Conservation (phyloP, 208 protist species). For the Tetramitus jugosus region DNA sequence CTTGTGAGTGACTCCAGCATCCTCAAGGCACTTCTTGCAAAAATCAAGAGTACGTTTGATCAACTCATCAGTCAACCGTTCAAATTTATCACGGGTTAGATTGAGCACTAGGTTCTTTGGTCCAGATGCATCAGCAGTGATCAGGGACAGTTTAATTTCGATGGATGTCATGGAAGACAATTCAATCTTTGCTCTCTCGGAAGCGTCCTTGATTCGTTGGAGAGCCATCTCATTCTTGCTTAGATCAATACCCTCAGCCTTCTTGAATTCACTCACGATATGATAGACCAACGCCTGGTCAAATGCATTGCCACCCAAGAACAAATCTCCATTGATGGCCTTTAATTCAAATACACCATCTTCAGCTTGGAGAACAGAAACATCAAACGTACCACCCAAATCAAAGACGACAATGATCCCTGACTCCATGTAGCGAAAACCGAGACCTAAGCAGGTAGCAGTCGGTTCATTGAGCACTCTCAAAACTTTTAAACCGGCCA, state of each 20-base stretch:
- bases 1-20: slow-evolving; percentile 59
- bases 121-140: slow-evolving; percentile 77
- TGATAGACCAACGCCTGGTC: slow-evolving; percentile 75
- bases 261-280: slow-evolving; percentile 84
- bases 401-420: slow-evolving; percentile 42
- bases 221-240: slow-evolving; percentile 86
- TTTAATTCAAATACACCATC: slow-evolving; percentile 94
- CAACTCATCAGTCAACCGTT: slow-evolving; percentile 65
- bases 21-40: slow-evolving; percentile 62
- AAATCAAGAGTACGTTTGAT: slow-evolving; percentile 62
- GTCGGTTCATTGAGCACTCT: slow-evolving; percentile 88
- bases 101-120: slow-evolving; percentile 75
- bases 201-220: slow-evolving; percentile 88
- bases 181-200: slow-evolving; percentile 93
- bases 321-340: slow-evolving; percentile 95
- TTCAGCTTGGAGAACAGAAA: no score
- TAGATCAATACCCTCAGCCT: slow-evolving; percentile 77
- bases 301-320: slow-evolving; percentile 98
- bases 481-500: slow-evolving; percentile 71
- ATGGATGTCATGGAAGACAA: slow-evolving; percentile 79
- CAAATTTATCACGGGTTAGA: slow-evolving; percentile 84
- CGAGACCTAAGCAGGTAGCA: slow-evolving; percentile 80
- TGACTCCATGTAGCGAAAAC: slow-evolving; percentile 58
- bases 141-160: slow-evolving; percentile 87
- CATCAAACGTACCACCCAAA: slow-evolving; percentile 78